Base-by-base conservation (phyloP, 1,284 basidiomycete genomes). In the Pascua sp. region DNA sequence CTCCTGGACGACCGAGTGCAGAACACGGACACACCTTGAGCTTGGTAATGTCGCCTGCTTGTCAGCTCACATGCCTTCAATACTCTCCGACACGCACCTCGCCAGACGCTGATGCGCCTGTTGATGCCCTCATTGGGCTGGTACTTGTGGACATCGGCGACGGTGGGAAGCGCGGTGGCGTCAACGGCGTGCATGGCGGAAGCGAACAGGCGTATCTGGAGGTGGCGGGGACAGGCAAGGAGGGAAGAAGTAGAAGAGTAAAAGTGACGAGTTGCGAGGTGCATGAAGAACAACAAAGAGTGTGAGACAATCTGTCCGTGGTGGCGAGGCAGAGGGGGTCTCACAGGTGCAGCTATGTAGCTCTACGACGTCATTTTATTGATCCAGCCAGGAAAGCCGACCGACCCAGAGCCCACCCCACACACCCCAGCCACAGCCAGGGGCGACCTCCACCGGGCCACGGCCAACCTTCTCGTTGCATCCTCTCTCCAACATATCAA, bases 1-100 rank as follows among this genome's bases (percentile, higher is more conserved):
- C 24, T 32, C 24, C 24, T 32, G 24, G 13, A n/a, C 24, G 40
- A 8, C 15, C 17, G 12, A 2, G 11, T 16, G 2, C 18, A 17
- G 17, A 7, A 18, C 42, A 37, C 17, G 3, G 2, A 47, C 59
- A 11, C 16, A 74, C 74, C 55, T 73, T 63, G 53, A 77, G 70
- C 50, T 67, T 65, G 4, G 73, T 75, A 24, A 77, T 76, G 51
- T 77, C 72, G 15, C 73, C 74, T 73, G 41, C n/a, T 4, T 4
- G 58, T 56, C 51, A 53, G 58, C 47, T 16, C 7, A 37, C 3
- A 10, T 39, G 24, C 24, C 24, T 32, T 32, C 24, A 32, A 32
- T 16, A 4, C 16, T 17, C 12, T 12, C 12, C n/a, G n/a, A n/a
- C 11, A 57, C 64, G 53, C 59, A 71, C 73, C 71, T 40, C 65